Evolutionary conservation across 1,284 basidiomycete genomes (phyloP), one percentile per base, ranked within the genome.

Genomic region (Trametes pubescens): DNA sequence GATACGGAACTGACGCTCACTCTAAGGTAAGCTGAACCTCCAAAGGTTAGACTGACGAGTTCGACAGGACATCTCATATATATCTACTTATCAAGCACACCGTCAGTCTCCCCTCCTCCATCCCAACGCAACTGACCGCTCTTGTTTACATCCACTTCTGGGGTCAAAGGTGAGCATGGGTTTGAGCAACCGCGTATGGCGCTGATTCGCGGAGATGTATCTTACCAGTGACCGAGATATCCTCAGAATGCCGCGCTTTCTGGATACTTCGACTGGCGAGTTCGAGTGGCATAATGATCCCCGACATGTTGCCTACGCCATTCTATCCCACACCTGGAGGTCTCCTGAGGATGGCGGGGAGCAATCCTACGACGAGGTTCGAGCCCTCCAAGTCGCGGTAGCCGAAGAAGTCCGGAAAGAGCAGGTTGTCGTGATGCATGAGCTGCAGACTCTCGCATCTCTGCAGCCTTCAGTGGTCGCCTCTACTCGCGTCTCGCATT

Each of bases 301-400:
- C 14, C n/a, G 18, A 16, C 7, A 48, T 7, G 43, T 51, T 26
- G 43, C 44, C 32, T 65, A 62, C 40, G 64, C 60, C 5, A 62
- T 62, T 10, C 13, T 65, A 3, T 65, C 64, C 13, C 57, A 59
- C 35, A 35, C 51, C 8, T 60, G 54, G 63, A 37, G 18, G 18
- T 29, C 54, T 40, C 9, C 21, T 11, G 44, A 47, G 24, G 9
- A 24, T 9, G 26, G 49, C 47, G 34, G 29, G 13, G n/a, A 22
- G n/a, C 18, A 34, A 26, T 24, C 48, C 8, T 59, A 51, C 21
- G 10, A 48, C 21, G 57, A 59, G 9, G 18, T 51, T 26, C 37
- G 40, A 7, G 40, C 40, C 14, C 40, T 43, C 16, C 40, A 43
- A 43, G 40, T 16, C 6, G 40, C 40, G 4, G 40, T 43, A 7